phyloP scores from a whole-genome alignment of 1,139 yeast genomes.

The Magnusiomyces magnusii region DNA sequence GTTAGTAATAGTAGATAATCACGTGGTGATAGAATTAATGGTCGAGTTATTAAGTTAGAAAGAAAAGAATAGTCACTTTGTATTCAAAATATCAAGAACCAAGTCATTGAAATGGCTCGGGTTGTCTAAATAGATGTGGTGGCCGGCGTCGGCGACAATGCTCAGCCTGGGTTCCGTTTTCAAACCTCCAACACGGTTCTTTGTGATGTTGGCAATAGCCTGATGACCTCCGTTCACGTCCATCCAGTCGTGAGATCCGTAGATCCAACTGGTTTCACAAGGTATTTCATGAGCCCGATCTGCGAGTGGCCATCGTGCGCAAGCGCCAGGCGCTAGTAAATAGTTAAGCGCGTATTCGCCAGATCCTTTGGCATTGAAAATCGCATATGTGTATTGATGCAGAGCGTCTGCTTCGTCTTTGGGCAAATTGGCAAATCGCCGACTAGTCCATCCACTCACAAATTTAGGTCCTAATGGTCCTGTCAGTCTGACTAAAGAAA shows the following conservation, averaged over 20 bases:
- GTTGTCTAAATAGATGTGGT: constrained; percentile 74
- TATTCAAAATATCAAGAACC: no score
- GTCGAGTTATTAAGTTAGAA: no score
- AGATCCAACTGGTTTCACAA: constrained; percentile 50
- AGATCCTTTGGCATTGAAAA: constrained; percentile 52
- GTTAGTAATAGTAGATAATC: no score
- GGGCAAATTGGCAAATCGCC: constrained; percentile 26
- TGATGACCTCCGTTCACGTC: constrained; percentile 62
- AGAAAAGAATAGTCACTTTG: no score
- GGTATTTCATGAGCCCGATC: constrained; percentile 47
- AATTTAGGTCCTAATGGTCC: constrained; percentile 29
- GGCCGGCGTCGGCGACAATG: constrained; percentile 58
- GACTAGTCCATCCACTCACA: constrained; percentile 26
- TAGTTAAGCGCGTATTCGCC: constrained; percentile 62
- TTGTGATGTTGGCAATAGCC: constrained; percentile 11
- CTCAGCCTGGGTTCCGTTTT: neutral
- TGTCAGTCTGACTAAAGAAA: constrained; percentile 23
- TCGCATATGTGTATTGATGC: constrained; percentile 53
- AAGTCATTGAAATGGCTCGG: constrained; percentile 43
- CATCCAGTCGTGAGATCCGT: constrained; percentile 89
- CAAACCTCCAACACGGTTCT: neutral
- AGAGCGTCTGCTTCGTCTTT: constrained; percentile 22
- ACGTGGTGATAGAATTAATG: no score
- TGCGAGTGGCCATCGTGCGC: constrained; percentile 64
- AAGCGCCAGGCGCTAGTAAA: constrained; percentile 62